phyloP scores from a whole-genome alignment of 257 asterid species.

The Petunia axillaris region DNA sequence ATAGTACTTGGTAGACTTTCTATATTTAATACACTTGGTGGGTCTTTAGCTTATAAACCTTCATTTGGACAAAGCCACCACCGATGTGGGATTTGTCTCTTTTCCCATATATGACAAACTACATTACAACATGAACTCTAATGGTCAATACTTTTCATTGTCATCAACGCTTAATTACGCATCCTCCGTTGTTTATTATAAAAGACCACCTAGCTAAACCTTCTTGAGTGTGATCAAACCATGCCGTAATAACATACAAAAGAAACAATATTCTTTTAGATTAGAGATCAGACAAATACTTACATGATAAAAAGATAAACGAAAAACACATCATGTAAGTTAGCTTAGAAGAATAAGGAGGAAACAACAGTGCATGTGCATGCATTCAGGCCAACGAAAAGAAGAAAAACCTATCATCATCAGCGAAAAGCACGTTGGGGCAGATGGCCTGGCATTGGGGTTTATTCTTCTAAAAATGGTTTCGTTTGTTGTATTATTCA shows the following conservation, averaged over 20 bases:
- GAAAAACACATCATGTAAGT: neutral
- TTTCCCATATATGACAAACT: too few relatives aligned
- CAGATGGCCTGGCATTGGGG: neutral
- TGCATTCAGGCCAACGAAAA: conserved; percentile 3
- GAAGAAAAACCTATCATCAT: neutral
- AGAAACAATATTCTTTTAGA: neutral
- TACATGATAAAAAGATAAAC: neutral
- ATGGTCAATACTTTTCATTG: too few relatives aligned
- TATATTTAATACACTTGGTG: too few relatives aligned
- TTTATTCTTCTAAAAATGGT: neutral
- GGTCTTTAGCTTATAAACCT: too few relatives aligned
- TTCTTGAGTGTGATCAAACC: neutral
- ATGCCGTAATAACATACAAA: neutral
- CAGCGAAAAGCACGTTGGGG: neutral
- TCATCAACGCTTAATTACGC: too few relatives aligned
- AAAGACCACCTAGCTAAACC: too few relatives aligned
- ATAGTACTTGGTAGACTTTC: too few relatives aligned
- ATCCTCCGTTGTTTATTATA: too few relatives aligned
- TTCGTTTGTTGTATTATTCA: neutral
- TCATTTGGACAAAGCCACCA: too few relatives aligned
- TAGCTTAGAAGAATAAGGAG: neutral
- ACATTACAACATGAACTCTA: too few relatives aligned
- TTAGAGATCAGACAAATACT: neutral
- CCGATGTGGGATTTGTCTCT: too few relatives aligned
- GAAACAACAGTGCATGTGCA: conserved; percentile 19